phyloP scores from a whole-genome alignment of 345 rosid genomes.

The Syzygium grande region DNA sequence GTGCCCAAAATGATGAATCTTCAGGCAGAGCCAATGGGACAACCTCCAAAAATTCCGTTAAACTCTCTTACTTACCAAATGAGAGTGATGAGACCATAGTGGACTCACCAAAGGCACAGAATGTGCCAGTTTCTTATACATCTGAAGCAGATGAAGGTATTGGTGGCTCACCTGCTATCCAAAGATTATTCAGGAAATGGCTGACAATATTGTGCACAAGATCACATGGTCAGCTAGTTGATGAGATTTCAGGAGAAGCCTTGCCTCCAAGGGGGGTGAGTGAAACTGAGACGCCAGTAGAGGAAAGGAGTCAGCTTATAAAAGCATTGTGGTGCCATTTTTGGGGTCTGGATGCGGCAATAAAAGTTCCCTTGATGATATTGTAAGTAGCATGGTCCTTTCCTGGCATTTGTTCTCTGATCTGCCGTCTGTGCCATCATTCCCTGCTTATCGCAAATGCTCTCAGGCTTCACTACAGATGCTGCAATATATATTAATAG shows the following conservation, averaged over 20 bases:
- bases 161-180: conserved; percentile 63
- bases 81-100: conserved; percentile 44
- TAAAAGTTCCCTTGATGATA: conserved; percentile 60
- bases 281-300: conserved; percentile 14
- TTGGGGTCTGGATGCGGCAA: conserved; percentile 61
- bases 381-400: conserved; percentile 45
- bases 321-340: conserved; percentile 43
- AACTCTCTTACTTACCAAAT: conserved; percentile 60
- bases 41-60: conserved; percentile 42
- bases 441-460: background rate
- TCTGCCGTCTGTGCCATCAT: background rate
- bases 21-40: conserved; percentile 42
- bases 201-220: conserved; percentile 45
- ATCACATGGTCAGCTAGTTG: conserved; percentile 26
- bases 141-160: conserved; percentile 47
- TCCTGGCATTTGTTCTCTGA: background rate
- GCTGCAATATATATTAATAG: background rate
- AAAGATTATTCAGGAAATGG: conserved; percentile 78
- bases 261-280: conserved; percentile 25
- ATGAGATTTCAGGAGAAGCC: conserved; percentile 45
- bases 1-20: conserved; percentile 46
- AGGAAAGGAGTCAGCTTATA: conserved; percentile 21
- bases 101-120: conserved; percentile 53
- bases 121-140: conserved; percentile 52
- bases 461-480: background rate